These are phyloP conservation scores for Erodium trifolium DNA, from an alignment of 441 rosid genomes.

Conservation along the genomic window DNA sequence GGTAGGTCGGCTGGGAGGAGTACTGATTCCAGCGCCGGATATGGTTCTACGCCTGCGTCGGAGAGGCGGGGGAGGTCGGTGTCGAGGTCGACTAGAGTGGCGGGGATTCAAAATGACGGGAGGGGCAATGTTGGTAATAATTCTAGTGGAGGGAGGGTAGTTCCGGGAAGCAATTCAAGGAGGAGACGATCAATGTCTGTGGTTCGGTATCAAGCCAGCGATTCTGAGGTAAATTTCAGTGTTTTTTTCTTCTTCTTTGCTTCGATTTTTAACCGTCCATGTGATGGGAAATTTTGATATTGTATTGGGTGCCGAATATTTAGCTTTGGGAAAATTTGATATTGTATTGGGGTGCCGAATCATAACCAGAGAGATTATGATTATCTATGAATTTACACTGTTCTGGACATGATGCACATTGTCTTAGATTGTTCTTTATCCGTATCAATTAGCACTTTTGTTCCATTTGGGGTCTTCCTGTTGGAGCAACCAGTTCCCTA, in stretches of 20 bases:
- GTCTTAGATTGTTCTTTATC: no score
- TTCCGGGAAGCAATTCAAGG: conserved; percentile 36
- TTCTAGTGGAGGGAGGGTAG: conserved; percentile 36
- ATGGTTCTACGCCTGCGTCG: conserved; percentile 19
- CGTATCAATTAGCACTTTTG: no score
- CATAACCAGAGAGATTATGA: no score
- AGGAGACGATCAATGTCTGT: conserved; percentile 74
- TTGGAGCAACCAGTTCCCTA: no score
- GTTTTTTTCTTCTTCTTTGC: background rate
- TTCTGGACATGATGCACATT: no score
- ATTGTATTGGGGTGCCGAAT: background rate
- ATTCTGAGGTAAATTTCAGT: conserved; percentile 58
- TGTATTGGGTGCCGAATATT: background rate
- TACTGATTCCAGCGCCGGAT: conserved; percentile 16
- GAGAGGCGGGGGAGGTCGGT: conserved; percentile 76
- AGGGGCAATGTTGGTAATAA: conserved; percentile 24
- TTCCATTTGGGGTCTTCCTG: no score
- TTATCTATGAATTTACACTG: no score
- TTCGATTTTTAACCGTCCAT: background rate
- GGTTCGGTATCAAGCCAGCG: conserved; percentile 52
- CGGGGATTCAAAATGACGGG: conserved; percentile 12
- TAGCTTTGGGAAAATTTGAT: background rate
- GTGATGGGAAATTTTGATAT: background rate
- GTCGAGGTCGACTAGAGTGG: conserved; percentile 35
- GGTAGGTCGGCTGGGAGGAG: conserved; percentile 16